Evolutionary conservation across 2,329 filamentous ascomycete genomes (phyloP).

Genomic region (Grosmannia penicillata): DNA sequence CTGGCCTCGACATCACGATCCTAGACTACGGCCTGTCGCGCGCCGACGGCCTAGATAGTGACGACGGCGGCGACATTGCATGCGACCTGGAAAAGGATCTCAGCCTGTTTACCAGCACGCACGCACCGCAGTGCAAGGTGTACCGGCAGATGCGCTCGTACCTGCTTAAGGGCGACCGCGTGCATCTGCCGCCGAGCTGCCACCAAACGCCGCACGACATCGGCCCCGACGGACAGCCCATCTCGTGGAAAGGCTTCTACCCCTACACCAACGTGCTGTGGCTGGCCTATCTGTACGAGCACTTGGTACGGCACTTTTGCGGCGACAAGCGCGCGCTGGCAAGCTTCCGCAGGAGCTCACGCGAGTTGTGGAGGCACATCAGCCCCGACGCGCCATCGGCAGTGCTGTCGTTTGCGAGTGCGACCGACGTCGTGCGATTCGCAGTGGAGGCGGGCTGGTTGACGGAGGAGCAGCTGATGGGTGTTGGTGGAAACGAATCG

Average conservation of each 20-base stretch:
- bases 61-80: constrained; percentile 25
- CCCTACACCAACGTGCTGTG: constrained; percentile 53
- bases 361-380: constrained; percentile 38
- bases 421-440: constrained; percentile 41
- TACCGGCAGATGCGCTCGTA: constrained; percentile 50
- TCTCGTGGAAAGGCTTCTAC: constrained; percentile 38
- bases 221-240: constrained; percentile 27
- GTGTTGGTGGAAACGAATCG: constrained; percentile 4
- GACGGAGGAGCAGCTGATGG: constrained; percentile 33
- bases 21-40: constrained; percentile 51
- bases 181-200: constrained; percentile 29
- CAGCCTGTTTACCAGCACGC: constrained; percentile 43
- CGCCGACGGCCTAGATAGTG: constrained; percentile 22
- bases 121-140: constrained; percentile 43
- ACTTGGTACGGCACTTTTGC: constrained; percentile 30
- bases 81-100: constrained; percentile 47
- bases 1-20: constrained; percentile 48
- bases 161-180: constrained; percentile 33
- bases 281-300: constrained; percentile 46
- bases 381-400: constrained; percentile 32
- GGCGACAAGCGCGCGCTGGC: constrained; percentile 30
- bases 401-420: constrained; percentile 36
- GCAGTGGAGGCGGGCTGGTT: constrained; percentile 45
- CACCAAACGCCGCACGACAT: constrained; percentile 32
- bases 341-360: constrained; percentile 31